A percentile compares a stretch with the other conserved stretches of the same genome.
phyloP scores from a whole-genome alignment of 139 green algal genomes.

The Gonium pectorale region DNA sequence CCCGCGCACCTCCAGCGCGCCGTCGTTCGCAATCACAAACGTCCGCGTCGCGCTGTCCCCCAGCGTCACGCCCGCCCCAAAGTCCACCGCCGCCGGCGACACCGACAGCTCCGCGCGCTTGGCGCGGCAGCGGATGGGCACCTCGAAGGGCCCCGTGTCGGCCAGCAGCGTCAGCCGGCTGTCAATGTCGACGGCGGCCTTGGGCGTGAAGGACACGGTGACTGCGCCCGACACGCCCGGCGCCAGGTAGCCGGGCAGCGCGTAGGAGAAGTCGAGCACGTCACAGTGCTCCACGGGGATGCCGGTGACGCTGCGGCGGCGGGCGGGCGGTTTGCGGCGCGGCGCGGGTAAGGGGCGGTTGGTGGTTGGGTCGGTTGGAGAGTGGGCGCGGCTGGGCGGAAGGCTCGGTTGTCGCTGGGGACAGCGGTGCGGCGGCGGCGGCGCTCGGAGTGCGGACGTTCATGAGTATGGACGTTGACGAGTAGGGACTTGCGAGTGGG shows the following conservation, averaged over 20 bases:
- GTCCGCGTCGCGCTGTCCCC: slow-evolving; percentile 50
- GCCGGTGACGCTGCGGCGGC: slow-evolving; percentile 45
- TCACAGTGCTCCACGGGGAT: slow-evolving; percentile 60
- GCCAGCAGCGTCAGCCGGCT: slow-evolving; percentile 62
- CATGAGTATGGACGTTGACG: too few relatives aligned
- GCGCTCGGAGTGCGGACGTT: too few relatives aligned
- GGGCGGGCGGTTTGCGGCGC: too few relatives aligned
- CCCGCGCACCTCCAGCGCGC: slow-evolving; percentile 63
- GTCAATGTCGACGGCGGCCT: slow-evolving; percentile 70
- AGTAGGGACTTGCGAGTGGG: too few relatives aligned
- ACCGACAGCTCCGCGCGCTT: slow-evolving; percentile 61
- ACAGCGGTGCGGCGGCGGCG: too few relatives aligned
- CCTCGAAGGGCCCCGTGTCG: slow-evolving; percentile 66
- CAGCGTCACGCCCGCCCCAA: slow-evolving; percentile 62
- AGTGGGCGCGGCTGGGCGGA: background rate
- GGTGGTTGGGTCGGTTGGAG: background rate
- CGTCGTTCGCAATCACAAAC: slow-evolving; percentile 69
- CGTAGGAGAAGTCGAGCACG: slow-evolving; percentile 66
- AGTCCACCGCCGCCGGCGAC: slow-evolving; percentile 28
- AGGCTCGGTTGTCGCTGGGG: too few relatives aligned
- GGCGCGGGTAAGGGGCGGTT: background rate
- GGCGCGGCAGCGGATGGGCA: slow-evolving; percentile 64
- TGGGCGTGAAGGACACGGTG: slow-evolving; percentile 70
- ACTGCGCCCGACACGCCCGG: slow-evolving; percentile 67
- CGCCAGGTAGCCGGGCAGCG: slow-evolving; percentile 68